Evolutionary conservation across 2,329 filamentous ascomycete genomes (phyloP).

Genomic region (Pseudogymnoascus pannorum): DNA sequence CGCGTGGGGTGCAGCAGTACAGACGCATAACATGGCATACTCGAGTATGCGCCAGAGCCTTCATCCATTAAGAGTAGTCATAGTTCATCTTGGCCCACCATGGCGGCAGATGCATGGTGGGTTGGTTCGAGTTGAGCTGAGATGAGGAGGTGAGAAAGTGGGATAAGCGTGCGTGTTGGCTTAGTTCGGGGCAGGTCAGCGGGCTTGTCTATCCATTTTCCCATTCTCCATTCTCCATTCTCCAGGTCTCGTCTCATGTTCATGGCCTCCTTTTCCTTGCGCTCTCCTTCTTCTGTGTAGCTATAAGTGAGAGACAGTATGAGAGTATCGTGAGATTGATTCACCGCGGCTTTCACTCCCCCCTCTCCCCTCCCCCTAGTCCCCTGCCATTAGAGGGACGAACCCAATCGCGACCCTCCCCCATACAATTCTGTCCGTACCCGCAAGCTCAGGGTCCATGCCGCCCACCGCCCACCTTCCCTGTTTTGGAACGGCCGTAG

Average conservation of each 20-base stretch:
- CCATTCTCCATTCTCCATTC: background rate
- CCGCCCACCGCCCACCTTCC: background rate
- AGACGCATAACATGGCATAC: background rate
- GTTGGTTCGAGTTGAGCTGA: background rate
- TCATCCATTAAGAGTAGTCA: constrained; percentile 1
- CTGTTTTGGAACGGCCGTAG: background rate
- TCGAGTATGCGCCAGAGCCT: background rate
- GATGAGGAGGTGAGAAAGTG: background rate
- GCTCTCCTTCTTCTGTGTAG: too few relatives aligned
- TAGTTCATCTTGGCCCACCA: constrained; percentile 6
- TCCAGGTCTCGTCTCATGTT: background rate
- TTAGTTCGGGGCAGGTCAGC: too few relatives aligned
- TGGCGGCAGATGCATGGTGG: constrained; percentile 2
- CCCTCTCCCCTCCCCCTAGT: background rate
- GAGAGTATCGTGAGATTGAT: background rate
- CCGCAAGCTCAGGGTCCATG: background rate
- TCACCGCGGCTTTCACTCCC: too few relatives aligned
- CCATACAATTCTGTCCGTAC: background rate
- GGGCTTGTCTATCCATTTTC: background rate
- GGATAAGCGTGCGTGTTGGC: background rate
- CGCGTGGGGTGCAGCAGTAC: constrained; percentile 1
- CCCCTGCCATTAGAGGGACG: background rate
- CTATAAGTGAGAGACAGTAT: too few relatives aligned
- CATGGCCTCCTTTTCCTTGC: background rate
- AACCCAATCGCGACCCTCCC: constrained; percentile 4